Evolutionary conservation across 1,139 yeast genomes (phyloP), one percentile per base, ranked within the genome.

Genomic region (Candida sp.): DNA sequence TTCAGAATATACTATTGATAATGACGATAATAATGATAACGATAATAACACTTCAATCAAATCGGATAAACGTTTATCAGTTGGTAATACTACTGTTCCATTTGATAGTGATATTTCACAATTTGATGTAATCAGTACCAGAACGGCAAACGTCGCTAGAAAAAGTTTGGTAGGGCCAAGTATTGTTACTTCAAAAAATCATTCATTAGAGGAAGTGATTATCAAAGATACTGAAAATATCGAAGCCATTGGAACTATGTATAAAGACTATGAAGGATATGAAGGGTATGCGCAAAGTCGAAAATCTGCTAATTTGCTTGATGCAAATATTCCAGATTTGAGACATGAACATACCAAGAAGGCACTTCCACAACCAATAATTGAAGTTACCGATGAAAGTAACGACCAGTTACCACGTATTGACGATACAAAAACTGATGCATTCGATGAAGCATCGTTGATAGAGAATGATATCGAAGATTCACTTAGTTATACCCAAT

Each of bases 61-160:
- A 19, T 15, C 34, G 5, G 12, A 23, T 3, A 33, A 33, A 4
- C 23, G 40, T 27, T n/a, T 40, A 33, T 19, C 32, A 32, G 34
- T 12, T 37, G 33, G 30, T 23, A 36, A n/a, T 7, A 38, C 11
- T 15, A 32, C 35, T 7, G 33, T 37, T 22, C 39, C 32, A 30
- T 39, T 54, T 34, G 67, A 58, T 15, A 50, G 56, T 38, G 68
- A 63, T 30, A 54, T 57, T 40, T 64, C 69, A 4, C 60, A 61
- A 48, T 58, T 62, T 43, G 70, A 65, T 41, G 46, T 67, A 21
- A 60, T 65, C 22, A 65, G 70, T 44, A 54, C 66, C 5, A 57
- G 65, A 44, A 60, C 66, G 19, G 70, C 69, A 5, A 67, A 63
- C 39, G 49, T 68, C 32, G 70, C 68, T 1, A 59, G 57, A 37